These are phyloP conservation scores for Strobilomyces echinocephalus DNA, from an alignment of 768 basidiomycete genomes.

Conservation along the genomic window DNA sequence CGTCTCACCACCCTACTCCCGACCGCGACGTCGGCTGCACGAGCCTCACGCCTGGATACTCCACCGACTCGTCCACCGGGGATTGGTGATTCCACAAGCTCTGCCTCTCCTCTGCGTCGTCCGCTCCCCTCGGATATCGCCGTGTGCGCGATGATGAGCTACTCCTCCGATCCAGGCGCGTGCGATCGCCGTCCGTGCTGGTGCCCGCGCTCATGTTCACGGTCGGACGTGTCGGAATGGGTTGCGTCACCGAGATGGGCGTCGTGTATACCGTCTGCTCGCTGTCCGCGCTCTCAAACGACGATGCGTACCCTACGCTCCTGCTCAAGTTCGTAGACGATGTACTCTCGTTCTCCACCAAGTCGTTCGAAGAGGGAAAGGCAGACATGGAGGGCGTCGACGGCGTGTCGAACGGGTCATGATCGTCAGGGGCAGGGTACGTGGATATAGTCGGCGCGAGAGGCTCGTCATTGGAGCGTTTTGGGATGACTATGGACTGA, in stretches of 20 bases:
- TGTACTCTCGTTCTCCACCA: constrained; percentile 1
- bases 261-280: constrained; percentile 16
- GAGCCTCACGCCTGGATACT: constrained; percentile 34
- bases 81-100: constrained; percentile 45
- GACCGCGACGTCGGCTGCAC: constrained; percentile 29
- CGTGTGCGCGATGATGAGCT: constrained; percentile 45
- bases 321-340: background rate
- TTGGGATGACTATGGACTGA: constrained; percentile 24
- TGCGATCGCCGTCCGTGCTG: constrained; percentile 5
- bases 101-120: constrained; percentile 59
- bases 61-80: constrained; percentile 15
- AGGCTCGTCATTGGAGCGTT: constrained; percentile 28
- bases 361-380: constrained; percentile 23
- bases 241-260: constrained; percentile 1
- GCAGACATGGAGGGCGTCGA: constrained; percentile 27
- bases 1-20: background rate
- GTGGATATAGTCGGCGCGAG: constrained; percentile 23
- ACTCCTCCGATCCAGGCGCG: constrained; percentile 31
- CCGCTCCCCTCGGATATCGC: constrained; percentile 41
- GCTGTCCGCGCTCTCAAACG: constrained; percentile 12
- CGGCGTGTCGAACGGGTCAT: constrained; percentile 29
- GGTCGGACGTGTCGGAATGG: constrained; percentile 2
- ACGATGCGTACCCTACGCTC: constrained; percentile 1
- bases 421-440: constrained; percentile 1
- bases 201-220: background rate